Base-by-base conservation (phyloP, 2,329 filamentous ascomycete species). In the Neurospora crassa region DNA sequence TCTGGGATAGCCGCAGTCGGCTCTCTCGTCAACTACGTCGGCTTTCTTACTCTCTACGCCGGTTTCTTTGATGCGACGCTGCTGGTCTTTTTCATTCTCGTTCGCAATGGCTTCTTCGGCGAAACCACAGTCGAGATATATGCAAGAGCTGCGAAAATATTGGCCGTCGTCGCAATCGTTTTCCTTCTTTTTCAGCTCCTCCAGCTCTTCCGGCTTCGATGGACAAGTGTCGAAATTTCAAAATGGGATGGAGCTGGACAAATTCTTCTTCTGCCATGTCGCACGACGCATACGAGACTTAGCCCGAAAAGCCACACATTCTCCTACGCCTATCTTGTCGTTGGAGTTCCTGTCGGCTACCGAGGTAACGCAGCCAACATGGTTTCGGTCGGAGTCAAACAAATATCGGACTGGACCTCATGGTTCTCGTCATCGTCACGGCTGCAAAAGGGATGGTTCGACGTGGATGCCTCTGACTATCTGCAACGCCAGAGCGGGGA, bases 221-320 rank as follows among this genome's bases (percentile, higher is more conserved):
- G 67, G 47, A 47, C 47, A 67, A 68, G 14, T 47, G 24, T 16
- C 1, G 43, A 68, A 8, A 53, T 53, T 7, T 40, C 53, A 7
- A 47, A 20, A 14, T 77, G 75, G 77, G 69, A 74, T 29, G 79
- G 78, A 2, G 77, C 76, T 0, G 78, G 76, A 11, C 79, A 80
- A 69, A 85, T 87, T 3, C 80, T 88, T 71, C 80, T 94, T 14
- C 87, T 93, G 59, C 90, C 90, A 8, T 89, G 88, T 75, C 83
- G 82, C 67, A 92, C 89, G 16, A 89, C 85, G 2, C 91, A 94
- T 78, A 82, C 86, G 4, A 84, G 91, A 20, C 78, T 91, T n/a
- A 89, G 90, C 71, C 91, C 91, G 0, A 84, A 88, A 76, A 87
- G 85, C 72, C 89, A 93, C 77, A 85, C 85, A 0, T 94, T 94